phyloP scores from a whole-genome alignment of 306 rosid species.

The Malus asiatica region DNA sequence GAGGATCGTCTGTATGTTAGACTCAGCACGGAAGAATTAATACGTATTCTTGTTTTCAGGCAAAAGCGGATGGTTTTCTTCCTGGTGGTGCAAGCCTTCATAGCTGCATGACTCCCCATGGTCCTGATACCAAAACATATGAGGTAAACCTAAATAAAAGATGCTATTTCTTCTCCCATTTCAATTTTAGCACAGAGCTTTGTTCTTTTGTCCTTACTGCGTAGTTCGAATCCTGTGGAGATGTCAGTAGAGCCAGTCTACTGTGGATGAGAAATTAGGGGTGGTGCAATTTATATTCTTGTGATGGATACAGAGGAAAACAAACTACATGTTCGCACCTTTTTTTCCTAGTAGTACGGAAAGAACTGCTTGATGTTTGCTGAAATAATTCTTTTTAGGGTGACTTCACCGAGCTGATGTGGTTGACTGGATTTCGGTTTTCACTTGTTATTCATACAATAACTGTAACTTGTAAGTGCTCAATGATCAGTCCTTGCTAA shows the following conservation, averaged over 20 bases:
- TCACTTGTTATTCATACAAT: not conserved
- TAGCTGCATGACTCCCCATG: constrained; percentile 97
- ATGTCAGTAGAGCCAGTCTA: not conserved
- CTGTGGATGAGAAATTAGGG: not conserved
- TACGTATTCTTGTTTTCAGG: constrained; percentile 41
- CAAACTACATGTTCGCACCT: not conserved
- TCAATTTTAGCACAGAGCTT: not conserved
- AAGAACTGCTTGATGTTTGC: not conserved
- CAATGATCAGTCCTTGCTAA: not conserved
- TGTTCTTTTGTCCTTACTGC: not conserved
- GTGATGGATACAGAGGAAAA: not conserved
- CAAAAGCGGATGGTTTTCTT: constrained; percentile 80
- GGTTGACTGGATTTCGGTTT: not conserved
- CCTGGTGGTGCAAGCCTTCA: constrained; percentile 98
- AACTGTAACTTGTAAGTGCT: not conserved
- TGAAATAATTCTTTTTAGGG: too few species aligned
- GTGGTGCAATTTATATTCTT: not conserved
- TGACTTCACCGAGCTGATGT: not conserved
- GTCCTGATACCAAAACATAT: constrained; percentile 86
- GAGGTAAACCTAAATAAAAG: constrained; percentile 44
- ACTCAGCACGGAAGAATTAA: not conserved
- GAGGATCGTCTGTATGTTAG: not conserved
- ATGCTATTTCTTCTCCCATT: not conserved
- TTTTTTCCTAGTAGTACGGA: not conserved
- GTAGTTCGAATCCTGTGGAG: not conserved